Evolutionary conservation across 2,329 filamentous ascomycete genomes (phyloP).

Genomic region (Alternaria tenuissima): DNA sequence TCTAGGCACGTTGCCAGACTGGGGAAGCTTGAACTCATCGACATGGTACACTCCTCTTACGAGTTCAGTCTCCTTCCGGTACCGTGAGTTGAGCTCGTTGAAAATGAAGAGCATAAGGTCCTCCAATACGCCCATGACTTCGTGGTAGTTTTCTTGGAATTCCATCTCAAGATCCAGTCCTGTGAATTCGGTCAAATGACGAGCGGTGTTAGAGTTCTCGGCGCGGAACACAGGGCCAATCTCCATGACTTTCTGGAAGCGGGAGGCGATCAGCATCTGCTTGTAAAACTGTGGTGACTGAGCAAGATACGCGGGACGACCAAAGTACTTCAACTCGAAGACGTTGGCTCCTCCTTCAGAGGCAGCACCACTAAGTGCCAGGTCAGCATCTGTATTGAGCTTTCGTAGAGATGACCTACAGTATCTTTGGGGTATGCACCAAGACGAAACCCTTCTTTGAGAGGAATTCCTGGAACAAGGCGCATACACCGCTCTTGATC

Average conservation of each 20-base stretch:
- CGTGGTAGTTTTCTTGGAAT: slow-evolving; percentile 79
- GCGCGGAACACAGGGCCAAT: slow-evolving; percentile 84
- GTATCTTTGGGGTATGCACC: slow-evolving; percentile 82
- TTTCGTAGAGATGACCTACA: slow-evolving; percentile 2
- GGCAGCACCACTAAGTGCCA: slow-evolving; percentile 67
- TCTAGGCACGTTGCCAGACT: slow-evolving; percentile 76
- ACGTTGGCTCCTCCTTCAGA: slow-evolving; percentile 94
- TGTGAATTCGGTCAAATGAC: slow-evolving; percentile 89
- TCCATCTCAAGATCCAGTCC: slow-evolving; percentile 92
- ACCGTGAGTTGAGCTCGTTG: slow-evolving; percentile 72
- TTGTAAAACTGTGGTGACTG: slow-evolving; percentile 89
- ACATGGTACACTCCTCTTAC: slow-evolving; percentile 77
- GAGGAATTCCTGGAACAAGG: slow-evolving; percentile 82
- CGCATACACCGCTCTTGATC: slow-evolving; percentile 70
- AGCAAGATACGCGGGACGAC: slow-evolving; percentile 79
- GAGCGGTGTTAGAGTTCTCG: slow-evolving; percentile 84
- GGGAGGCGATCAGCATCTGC: slow-evolving; percentile 83
- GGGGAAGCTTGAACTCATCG: slow-evolving; percentile 78
- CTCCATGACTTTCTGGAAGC: slow-evolving; percentile 79
- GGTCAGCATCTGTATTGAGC: background rate
- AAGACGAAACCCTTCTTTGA: slow-evolving; percentile 76
- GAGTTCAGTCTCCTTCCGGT: slow-evolving; percentile 74
- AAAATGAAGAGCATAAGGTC: slow-evolving; percentile 81
- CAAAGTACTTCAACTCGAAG: slow-evolving; percentile 90
- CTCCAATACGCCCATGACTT: slow-evolving; percentile 77